A percentile compares a stretch with the other conserved stretches of the same genome.
phyloP scores from a whole-genome alignment of 768 basidiomycete species.

The Artomyces pyxidatus region DNA sequence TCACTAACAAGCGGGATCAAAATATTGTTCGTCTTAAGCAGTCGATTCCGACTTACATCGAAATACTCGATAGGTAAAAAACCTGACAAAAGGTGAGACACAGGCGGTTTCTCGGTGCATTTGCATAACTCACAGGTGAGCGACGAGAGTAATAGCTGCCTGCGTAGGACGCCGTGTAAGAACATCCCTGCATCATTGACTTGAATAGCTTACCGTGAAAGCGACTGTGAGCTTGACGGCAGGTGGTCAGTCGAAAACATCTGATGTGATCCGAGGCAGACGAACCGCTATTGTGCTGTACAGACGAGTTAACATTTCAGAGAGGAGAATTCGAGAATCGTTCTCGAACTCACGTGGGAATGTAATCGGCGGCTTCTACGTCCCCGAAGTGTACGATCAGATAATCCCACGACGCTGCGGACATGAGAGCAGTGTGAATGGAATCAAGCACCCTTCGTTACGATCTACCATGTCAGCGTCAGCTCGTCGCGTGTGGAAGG shows the following conservation, averaged over 20 bases:
- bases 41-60: conserved; percentile 1
- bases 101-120: too few relatives aligned
- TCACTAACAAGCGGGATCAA: not conserved
- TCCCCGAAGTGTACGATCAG: conserved; percentile 7
- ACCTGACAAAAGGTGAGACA: not conserved
- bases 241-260: too few relatives aligned
- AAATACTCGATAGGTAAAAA: conserved; percentile 4
- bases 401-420: conserved; percentile 7
- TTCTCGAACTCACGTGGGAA: conserved; percentile 4
- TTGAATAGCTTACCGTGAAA: conserved; percentile 6
- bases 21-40: too few relatives aligned
- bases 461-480: not conserved
- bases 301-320: too few relatives aligned
- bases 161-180: too few relatives aligned
- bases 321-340: too few relatives aligned
- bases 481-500: not conserved
- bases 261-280: too few relatives aligned
- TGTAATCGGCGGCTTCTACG: not conserved
- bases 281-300: too few relatives aligned
- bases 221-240: conserved; percentile 10
- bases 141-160: conserved; percentile 4
- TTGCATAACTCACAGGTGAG: conserved; percentile 2
- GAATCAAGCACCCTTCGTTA: conserved; percentile 2
- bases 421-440: conserved; percentile 4
- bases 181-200: too few relatives aligned